phyloP scores from a whole-genome alignment of 129 eudicot genomes.

The Tanacetum coccineum region DNA sequence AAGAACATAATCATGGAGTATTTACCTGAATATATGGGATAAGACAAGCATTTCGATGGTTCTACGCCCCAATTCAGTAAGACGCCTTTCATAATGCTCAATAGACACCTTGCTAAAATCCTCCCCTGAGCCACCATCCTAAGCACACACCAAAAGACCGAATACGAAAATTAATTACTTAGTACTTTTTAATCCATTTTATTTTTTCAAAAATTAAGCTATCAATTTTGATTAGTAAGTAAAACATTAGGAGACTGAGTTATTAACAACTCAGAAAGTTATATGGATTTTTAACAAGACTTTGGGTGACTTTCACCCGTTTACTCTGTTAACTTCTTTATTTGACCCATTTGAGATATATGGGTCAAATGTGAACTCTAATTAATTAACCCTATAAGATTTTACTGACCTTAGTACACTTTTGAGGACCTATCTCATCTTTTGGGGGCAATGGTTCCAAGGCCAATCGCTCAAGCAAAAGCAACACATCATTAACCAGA shows the following conservation, averaged over 20 bases:
- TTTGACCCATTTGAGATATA: background rate
- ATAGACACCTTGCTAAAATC: slow-evolving; percentile 56
- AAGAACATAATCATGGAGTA: background rate
- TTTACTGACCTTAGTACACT: slow-evolving; percentile 49
- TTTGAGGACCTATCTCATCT: slow-evolving; percentile 71
- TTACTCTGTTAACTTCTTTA: too few species aligned
- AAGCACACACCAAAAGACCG: background rate
- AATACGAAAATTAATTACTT: background rate
- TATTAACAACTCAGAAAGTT: too few species aligned
- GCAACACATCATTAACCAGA: slow-evolving; percentile 75
- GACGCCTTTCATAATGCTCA: slow-evolving; percentile 72
- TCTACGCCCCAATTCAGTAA: slow-evolving; percentile 76
- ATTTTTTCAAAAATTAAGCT: too few species aligned
- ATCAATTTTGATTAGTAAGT: too few species aligned
- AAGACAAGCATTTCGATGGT: slow-evolving; percentile 67
- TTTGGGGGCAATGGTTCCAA: slow-evolving; percentile 75
- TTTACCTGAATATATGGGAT: slow-evolving; percentile 43
- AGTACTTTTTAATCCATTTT: too few species aligned
- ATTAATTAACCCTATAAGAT: background rate
- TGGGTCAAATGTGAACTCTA: background rate
- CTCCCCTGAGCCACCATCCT: slow-evolving; percentile 73
- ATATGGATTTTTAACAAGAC: too few species aligned
- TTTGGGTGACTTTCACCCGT: too few species aligned
- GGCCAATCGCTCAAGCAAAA: slow-evolving; percentile 65
- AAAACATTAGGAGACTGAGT: too few species aligned